Percentiles rank a stretch among this genome's conserved stretches.
Evolutionary conservation across 2,329 filamentous ascomycete species (phyloP).

Genomic region (Whalleya microplaca): DNA sequence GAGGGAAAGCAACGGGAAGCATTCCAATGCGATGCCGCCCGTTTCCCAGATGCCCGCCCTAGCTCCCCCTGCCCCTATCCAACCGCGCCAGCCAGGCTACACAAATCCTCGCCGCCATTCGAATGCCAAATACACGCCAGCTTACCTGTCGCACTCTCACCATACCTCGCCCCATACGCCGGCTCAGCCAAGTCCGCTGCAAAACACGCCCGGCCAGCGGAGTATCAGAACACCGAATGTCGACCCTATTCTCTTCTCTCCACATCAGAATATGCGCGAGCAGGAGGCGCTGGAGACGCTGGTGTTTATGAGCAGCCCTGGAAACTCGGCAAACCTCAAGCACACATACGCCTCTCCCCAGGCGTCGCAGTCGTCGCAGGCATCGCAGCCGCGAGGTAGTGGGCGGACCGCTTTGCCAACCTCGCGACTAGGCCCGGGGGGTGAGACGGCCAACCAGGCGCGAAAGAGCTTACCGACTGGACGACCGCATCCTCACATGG

Average conservation of each 20-base stretch:
- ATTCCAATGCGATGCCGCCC: conserved; percentile 44
- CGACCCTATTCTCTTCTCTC: conserved; percentile 66
- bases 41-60: conserved; percentile 44
- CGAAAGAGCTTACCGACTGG: conserved; percentile 57
- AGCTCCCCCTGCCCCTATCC: conserved; percentile 59
- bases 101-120: conserved; percentile 54
- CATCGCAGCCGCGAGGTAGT: conserved; percentile 39
- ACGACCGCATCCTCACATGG: conserved; percentile 42
- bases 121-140: conserved; percentile 52
- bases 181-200: conserved; percentile 45
- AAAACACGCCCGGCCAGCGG: conserved; percentile 41
- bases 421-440: conserved; percentile 37
- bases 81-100: conserved; percentile 48
- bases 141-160: conserved; percentile 53
- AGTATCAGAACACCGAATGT: conserved; percentile 43
- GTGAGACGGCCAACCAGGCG: conserved; percentile 40
- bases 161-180: conserved; percentile 50
- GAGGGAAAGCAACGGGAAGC: conserved; percentile 45
- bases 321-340: conserved; percentile 68
- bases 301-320: conserved; percentile 80
- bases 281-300: conserved; percentile 82
- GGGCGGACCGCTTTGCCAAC: conserved; percentile 49
- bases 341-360: conserved; percentile 53
- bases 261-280: conserved; percentile 71
- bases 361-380: conserved; percentile 41